Base-by-base conservation (phyloP, 495 filamentous ascomycete genomes). In the Annulohypoxylon moriforme region DNA sequence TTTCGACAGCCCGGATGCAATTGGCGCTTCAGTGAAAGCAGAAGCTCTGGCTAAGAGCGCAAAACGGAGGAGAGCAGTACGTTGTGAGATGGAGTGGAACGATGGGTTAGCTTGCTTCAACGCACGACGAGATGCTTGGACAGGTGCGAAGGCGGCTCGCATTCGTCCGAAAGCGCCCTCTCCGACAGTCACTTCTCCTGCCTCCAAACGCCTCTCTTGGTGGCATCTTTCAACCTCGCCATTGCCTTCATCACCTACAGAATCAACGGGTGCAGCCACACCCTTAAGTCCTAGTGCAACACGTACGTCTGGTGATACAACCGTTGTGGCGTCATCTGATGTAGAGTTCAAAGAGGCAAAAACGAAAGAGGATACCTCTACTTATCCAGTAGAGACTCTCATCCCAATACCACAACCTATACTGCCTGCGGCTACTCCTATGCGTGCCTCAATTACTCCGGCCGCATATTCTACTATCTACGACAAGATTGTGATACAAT, bases 11-110 rank as follows among this genome's bases (percentile, higher is more conserved):
- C 90, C 90, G 1, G 89, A 92, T 63, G 82, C 83, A 6, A 81
- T 92, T 11, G 88, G 84, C 3, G 77, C 75, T 1, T 80, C 78
- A 33, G 80, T 83, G 4, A 76, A 81, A 60, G 79, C 67, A 33
- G 77, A 78, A 0, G 76, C 76, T 10, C 59, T 83, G 27, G 75
- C 78, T 20, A 83, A 87, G 60, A 84, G 87, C 38, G 88, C 90
- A 47, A 83, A 85, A 59, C 87, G 88, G 66, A 83, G 92, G 68
- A 83, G 86, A 68, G 85, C 81, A 9, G 76, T 92, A 59, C 85
- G 91, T 57, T 91, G 91, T 34, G 95, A 98, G 76, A 88, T 92
- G 85, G 76, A 79, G 16, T 96, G 92, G 92, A 98, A 98, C 68
- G 82, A 88, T 20, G 96, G 96, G 0, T 76, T 99, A 42, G 84